phyloP scores from a whole-genome alignment of 2,329 filamentous ascomycete genomes.

The Dothistroma septosporum region DNA sequence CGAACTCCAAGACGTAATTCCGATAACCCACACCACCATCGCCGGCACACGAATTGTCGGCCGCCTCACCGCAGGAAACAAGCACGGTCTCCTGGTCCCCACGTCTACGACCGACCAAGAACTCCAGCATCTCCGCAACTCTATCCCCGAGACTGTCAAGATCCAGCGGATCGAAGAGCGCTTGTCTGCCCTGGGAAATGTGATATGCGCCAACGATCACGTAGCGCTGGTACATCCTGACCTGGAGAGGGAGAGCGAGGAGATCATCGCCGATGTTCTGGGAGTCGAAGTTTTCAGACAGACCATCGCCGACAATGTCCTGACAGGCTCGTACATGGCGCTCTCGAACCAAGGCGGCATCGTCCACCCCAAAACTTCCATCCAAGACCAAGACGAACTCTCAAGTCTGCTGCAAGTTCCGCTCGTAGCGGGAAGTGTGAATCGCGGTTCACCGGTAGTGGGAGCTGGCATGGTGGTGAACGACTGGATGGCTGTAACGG shows the following conservation, averaged over 20 bases:
- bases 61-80: constrained; percentile 91
- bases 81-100: constrained; percentile 91
- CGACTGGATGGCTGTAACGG: constrained; percentile 96
- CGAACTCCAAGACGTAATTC: constrained; percentile 94
- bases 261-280: constrained; percentile 93
- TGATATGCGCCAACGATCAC: constrained; percentile 94
- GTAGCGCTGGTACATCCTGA: constrained; percentile 95
- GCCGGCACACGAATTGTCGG: constrained; percentile 95
- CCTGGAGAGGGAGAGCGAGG: constrained; percentile 94
- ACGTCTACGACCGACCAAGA: constrained; percentile 97
- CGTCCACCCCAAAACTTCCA: constrained; percentile 93
- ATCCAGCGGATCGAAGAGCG: constrained; percentile 98
- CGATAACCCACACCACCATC: constrained; percentile 94
- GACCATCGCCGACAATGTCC: constrained; percentile 93
- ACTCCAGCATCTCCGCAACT: constrained; percentile 93
- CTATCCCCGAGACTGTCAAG: constrained; percentile 82
- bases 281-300: constrained; percentile 88
- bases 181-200: constrained; percentile 90
- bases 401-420: constrained; percentile 90
- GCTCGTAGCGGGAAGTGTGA: constrained; percentile 88
- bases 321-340: constrained; percentile 94
- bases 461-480: constrained; percentile 96
- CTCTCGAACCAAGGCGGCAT: constrained; percentile 94
- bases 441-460: constrained; percentile 90
- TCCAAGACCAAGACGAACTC: constrained; percentile 97